Percentiles rank a stretch among this genome's conserved stretches.
Evolutionary conservation across 306 rosid genomes (phyloP).

Genomic region (Psophocarpus tetragonolobus): DNA sequence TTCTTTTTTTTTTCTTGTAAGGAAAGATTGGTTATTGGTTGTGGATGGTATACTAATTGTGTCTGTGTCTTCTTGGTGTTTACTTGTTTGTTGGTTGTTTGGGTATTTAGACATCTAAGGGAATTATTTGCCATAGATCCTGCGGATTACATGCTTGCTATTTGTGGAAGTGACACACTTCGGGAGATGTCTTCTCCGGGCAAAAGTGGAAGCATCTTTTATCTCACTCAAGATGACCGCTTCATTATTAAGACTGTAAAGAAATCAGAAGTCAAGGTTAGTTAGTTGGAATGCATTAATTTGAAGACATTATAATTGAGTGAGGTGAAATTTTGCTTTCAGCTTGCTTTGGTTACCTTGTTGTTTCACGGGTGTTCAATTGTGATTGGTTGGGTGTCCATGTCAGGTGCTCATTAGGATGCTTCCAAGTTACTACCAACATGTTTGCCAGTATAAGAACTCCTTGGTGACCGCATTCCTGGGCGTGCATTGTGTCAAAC

Average conservation of each 20-base stretch:
- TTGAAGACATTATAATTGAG: constrained; percentile 17
- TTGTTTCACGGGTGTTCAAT: constrained; percentile 12
- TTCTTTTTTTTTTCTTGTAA: constrained; percentile 23
- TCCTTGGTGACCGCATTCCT: constrained; percentile 52
- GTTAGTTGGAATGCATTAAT: constrained; percentile 35
- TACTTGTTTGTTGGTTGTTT: constrained; percentile 41
- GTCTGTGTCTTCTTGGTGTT: constrained; percentile 41
- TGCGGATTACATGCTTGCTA: constrained; percentile 55
- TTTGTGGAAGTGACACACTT: constrained; percentile 52
- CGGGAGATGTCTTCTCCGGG: constrained; percentile 67
- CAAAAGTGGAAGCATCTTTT: constrained; percentile 65
- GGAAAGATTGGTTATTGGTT: constrained; percentile 27
- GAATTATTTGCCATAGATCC: constrained; percentile 69
- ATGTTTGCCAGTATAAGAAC: constrained; percentile 54
- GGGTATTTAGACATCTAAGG: constrained; percentile 62
- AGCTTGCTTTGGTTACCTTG: constrained; percentile 9
- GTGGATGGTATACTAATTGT: constrained; percentile 37
- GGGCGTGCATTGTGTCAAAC: constrained; percentile 65
- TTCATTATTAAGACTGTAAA: constrained; percentile 61
- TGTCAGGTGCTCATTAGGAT: constrained; percentile 63
- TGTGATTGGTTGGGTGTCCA: constrained; percentile 23
- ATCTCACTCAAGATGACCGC: constrained; percentile 59
- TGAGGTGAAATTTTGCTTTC: constrained; percentile 36
- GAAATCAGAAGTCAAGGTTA: constrained; percentile 68
- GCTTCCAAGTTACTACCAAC: constrained; percentile 62